These are phyloP conservation scores for Cryptococcus hybrid DNA, from an alignment of 1,284 basidiomycete genomes.

Conservation along the genomic window DNA sequence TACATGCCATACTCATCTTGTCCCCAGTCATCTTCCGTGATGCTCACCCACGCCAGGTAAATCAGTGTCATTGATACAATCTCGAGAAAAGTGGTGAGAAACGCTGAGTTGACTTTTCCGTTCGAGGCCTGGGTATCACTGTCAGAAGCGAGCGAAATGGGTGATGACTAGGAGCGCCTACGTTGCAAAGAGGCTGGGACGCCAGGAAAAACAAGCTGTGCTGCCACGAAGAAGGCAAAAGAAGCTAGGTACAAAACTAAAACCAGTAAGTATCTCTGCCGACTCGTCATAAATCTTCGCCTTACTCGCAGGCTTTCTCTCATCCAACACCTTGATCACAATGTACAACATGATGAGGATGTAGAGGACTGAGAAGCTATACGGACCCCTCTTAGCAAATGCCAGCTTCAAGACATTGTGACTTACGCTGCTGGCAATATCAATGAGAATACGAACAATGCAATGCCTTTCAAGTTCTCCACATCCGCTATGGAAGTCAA, in stretches of 20 bases:
- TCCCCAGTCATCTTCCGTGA: constrained; percentile 44
- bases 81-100: constrained; percentile 64
- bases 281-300: not conserved
- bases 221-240: constrained; percentile 65
- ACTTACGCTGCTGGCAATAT: constrained; percentile 78
- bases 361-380: constrained; percentile 65
- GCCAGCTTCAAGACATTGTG: not conserved
- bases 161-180: constrained; percentile 46
- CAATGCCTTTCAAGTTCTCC: constrained; percentile 59
- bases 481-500: constrained; percentile 32
- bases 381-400: not conserved
- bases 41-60: constrained; percentile 67
- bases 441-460: constrained; percentile 73
- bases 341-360: constrained; percentile 71
- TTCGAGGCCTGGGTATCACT: constrained; percentile 54
- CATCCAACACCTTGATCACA: constrained; percentile 66
- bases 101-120: constrained; percentile 71
- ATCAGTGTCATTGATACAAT: constrained; percentile 67
- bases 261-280: not conserved
- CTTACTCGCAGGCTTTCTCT: constrained; percentile 64
- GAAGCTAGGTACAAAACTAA: constrained; percentile 54
- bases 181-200: constrained; percentile 70
- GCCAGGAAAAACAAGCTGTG: constrained; percentile 76
- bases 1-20: constrained; percentile 25
- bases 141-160: not conserved